Conservation (phyloP, 108 stramenopile genomes). For the Mediolabrus comicus region DNA sequence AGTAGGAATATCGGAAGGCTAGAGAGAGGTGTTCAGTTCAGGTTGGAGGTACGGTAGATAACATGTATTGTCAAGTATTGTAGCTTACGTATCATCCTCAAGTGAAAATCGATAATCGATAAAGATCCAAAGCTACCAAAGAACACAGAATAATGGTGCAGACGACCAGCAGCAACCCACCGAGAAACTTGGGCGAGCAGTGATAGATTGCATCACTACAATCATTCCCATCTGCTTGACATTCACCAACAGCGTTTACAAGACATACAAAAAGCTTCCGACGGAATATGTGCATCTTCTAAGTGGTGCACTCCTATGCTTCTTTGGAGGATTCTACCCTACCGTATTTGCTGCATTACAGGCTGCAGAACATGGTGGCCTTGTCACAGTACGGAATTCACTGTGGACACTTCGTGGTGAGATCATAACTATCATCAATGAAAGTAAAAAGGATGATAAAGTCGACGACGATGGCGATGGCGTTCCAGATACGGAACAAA, state of each 20-base stretch:
- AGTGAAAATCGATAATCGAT: no score
- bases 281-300: neutral
- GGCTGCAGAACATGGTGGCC: constrained; percentile 86
- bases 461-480: constrained; percentile 86
- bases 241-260: neutral
- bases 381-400: constrained; percentile 60
- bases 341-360: constrained; percentile 90
- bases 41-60: no score
- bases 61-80: no score
- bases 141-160: neutral
- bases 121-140: no score
- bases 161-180: neutral
- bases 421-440: constrained; percentile 68
- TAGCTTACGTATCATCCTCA: no score
- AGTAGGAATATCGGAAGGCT: no score
- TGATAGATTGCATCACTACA: neutral
- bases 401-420: constrained; percentile 67
- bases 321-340: constrained; percentile 95
- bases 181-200: neutral
- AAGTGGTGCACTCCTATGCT: constrained; percentile 19
- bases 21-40: no score
- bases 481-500: constrained; percentile 68
- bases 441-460: constrained; percentile 88
- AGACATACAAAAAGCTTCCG: neutral
- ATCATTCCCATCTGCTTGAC: neutral